These are phyloP conservation scores for Colletotrichum ledebouriae DNA, from an alignment of 2,329 filamentous ascomycete species.

Conservation along the genomic window DNA sequence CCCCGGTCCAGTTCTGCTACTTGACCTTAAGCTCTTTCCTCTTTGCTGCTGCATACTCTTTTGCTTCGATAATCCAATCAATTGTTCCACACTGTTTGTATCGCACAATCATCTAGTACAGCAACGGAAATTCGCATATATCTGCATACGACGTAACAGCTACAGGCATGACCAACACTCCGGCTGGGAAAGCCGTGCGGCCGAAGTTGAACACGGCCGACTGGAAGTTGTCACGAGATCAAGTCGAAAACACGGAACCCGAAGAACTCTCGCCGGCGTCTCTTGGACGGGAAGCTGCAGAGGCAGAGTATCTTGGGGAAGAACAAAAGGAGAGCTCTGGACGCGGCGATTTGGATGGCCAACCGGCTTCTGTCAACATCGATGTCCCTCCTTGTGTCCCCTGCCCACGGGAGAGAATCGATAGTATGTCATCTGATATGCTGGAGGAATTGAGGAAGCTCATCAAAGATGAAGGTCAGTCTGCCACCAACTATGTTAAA, in stretches of 20 bases:
- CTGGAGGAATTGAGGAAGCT: constrained; percentile 45
- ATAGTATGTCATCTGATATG: constrained; percentile 40
- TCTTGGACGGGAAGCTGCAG: neutral
- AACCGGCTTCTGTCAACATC: constrained; percentile 5
- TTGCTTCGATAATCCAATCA: constrained; percentile 10
- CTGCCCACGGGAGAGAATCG: constrained; percentile 30
- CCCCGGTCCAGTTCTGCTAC: neutral
- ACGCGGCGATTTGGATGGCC: neutral
- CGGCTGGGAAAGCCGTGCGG: constrained; percentile 18
- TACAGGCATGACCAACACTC: constrained; percentile 17
- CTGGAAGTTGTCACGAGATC: constrained; percentile 21
- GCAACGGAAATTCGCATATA: constrained; percentile 13
- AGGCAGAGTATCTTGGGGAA: constrained; percentile 14
- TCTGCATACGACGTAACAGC: constrained; percentile 30
- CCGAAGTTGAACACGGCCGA: constrained; percentile 22
- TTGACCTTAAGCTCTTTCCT: neutral
- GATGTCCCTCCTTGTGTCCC: constrained; percentile 1
- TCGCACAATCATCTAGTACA: constrained; percentile 20
- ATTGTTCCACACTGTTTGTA: constrained; percentile 20
- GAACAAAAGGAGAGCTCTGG: constrained; percentile 28
- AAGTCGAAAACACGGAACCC: neutral
- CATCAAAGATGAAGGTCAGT: constrained; percentile 44
- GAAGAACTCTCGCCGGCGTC: constrained; percentile 25
- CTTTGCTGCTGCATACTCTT: neutral
- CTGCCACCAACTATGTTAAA: neutral